Conservation (phyloP, 345 rosid species). For the Lepidium aucheri region DNA sequence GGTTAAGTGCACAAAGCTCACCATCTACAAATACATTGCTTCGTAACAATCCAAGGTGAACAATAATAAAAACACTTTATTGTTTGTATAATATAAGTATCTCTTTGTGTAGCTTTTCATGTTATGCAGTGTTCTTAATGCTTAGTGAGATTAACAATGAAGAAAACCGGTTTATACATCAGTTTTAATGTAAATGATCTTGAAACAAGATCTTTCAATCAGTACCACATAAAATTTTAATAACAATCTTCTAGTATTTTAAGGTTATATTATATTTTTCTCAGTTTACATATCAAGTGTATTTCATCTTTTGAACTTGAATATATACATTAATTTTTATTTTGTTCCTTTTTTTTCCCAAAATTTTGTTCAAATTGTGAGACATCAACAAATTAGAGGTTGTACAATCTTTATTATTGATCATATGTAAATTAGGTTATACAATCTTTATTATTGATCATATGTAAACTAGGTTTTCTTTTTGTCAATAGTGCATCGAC, state of each 20-base stretch:
- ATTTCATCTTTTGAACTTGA: neutral
- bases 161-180: neutral
- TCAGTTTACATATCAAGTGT: neutral
- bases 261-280: neutral
- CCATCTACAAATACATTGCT: slow-evolving; percentile 72
- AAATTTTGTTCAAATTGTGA: too few species aligned
- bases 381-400: too few species aligned
- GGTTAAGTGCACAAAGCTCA: slow-evolving; percentile 85
- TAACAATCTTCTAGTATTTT: neutral
- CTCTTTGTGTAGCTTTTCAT: slow-evolving; percentile 5
- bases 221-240: neutral
- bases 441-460: too few species aligned
- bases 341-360: too few species aligned
- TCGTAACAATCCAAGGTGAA: slow-evolving; percentile 42
- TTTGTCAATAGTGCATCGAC: too few species aligned
- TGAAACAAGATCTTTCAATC: slow-evolving; percentile 18
- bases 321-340: too few species aligned
- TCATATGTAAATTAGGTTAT: too few species aligned
- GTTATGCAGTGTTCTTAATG: slow-evolving; percentile 9
- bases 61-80: neutral
- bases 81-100: slow-evolving; percentile 13
- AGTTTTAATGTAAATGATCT: slow-evolving; percentile 2
- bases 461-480: too few species aligned
- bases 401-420: too few species aligned
- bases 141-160: neutral